Percentiles rank a stretch among this genome's conserved stretches.
Evolutionary conservation across 1,284 basidiomycete genomes (phyloP).

Genomic region (Cryptococcus jaspeensis): DNA sequence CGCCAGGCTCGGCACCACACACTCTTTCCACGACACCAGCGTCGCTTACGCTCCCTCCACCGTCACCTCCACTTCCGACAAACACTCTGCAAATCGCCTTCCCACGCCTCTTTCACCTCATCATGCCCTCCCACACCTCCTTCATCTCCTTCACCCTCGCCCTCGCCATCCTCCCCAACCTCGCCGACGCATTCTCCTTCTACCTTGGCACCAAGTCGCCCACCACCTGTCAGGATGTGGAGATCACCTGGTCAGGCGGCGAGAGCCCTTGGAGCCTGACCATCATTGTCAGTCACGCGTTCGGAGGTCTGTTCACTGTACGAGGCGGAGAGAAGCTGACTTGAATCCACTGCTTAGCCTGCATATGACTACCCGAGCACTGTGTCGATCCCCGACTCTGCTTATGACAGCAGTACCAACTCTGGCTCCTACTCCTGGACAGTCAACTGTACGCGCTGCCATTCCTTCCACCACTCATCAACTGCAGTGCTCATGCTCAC

Average conservation of each 20-base stretch:
- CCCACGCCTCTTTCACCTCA: not conserved
- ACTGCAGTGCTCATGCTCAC: not conserved
- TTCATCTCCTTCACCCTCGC: not conserved
- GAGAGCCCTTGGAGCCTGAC: constrained; percentile 33
- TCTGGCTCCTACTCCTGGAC: constrained; percentile 29
- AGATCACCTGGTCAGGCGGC: constrained; percentile 32
- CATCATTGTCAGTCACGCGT: constrained; percentile 27
- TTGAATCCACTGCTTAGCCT: constrained; percentile 21
- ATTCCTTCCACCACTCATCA: not conserved
- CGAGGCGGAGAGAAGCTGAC: constrained; percentile 4
- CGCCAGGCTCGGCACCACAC: too few species aligned
- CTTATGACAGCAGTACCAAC: constrained; percentile 16
- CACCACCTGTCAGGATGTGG: constrained; percentile 27
- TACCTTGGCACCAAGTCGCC: constrained; percentile 14
- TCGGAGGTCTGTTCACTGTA: not conserved
- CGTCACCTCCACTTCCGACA: too few species aligned
- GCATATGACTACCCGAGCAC: constrained; percentile 41
- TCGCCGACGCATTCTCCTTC: constrained; percentile 26
- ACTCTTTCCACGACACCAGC: too few species aligned
- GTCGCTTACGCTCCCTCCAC: too few species aligned
- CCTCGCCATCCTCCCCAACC: constrained; percentile 5
- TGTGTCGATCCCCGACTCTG: constrained; percentile 29
- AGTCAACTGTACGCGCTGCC: constrained; percentile 34
- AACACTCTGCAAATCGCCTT: not conserved
- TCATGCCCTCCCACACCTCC: not conserved